Base-by-base conservation (phyloP, 192 early-diverging fungal genomes). In the Coemansia aciculifera region DNA sequence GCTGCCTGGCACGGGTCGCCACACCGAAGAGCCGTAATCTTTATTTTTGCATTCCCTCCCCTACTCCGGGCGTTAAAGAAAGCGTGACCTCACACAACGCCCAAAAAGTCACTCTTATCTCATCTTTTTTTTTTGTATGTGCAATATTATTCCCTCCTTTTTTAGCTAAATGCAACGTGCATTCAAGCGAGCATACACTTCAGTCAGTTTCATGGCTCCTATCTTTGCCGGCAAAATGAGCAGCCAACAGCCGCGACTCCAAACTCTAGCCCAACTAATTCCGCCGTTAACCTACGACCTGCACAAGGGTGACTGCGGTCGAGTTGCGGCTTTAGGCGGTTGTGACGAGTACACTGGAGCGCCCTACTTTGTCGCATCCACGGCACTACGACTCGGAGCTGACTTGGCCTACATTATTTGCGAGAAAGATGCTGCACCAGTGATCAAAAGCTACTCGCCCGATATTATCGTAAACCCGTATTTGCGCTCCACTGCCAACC, bases 401-500 rank as follows among this genome's bases (percentile, higher is more conserved):
- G 97, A 98, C 64, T 72, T 97, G 24, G 87, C 87, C 39, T 90
- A 96, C 65, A 84, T 98, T 19, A 78, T 96, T 36, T 98, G 97
- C 78, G 92, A 95, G 39, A 84, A 87, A 49, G 83, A 85, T 40
- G 94, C 97, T 0, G 89, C 84, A 0, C 66, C 78, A 1, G 90
- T 87, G 8, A 94, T 98, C 57, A 97, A 96, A 69, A 77, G 86
- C 49, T 92, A 92, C 77, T 86, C 88, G 29, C 90, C 92, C 19
- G 90, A 99, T 63, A 75, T 99, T 8, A 98, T 99, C 64, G 98
- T 99, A 3, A 90, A 95, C 75, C 98, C 98, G 5, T 92, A 90
- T 63, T 64, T 99, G 61, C 81, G 84, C 32, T 82, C 72, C 34
- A 62, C 63, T 2, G 68, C 71, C 69, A 81, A 63, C 39, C 61